Conservation (phyloP, 148 eudicot species). For the Rhododendron kiyosumense region DNA sequence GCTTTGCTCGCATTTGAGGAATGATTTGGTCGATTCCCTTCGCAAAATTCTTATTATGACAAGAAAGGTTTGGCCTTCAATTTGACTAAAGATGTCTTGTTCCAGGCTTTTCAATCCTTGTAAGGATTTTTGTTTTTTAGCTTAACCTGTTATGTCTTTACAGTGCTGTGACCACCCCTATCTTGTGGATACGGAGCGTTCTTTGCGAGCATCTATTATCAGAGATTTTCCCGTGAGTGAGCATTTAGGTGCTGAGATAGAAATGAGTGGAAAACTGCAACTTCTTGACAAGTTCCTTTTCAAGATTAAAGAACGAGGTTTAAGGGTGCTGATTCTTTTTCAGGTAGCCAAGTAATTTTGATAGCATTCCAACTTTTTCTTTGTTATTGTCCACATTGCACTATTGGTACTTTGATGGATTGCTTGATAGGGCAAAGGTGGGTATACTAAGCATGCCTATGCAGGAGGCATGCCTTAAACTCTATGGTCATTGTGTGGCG, state of each 20-base stretch:
- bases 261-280: constrained; percentile 67
- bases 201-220: constrained; percentile 33
- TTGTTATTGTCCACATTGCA: background rate
- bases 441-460: background rate
- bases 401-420: background rate
- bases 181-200: constrained; percentile 41
- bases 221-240: constrained; percentile 22
- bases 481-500: background rate
- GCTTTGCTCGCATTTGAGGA: constrained; percentile 42
- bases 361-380: background rate
- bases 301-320: constrained; percentile 36
- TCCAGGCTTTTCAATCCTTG: background rate
- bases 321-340: constrained; percentile 60
- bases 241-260: constrained; percentile 41
- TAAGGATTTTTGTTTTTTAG: background rate
- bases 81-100: background rate
- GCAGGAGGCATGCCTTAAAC: background rate
- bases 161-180: constrained; percentile 96
- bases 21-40: constrained; percentile 37
- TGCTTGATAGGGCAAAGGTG: background rate
- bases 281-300: constrained; percentile 57
- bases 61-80: constrained; percentile 49
- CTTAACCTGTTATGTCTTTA: constrained; percentile 3
- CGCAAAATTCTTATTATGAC: constrained; percentile 45
- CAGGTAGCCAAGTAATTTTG: constrained; percentile 41